Evolutionary conservation across 192 early-diverging fungal genomes (phyloP).

Genomic region (Coemansia reversa): DNA sequence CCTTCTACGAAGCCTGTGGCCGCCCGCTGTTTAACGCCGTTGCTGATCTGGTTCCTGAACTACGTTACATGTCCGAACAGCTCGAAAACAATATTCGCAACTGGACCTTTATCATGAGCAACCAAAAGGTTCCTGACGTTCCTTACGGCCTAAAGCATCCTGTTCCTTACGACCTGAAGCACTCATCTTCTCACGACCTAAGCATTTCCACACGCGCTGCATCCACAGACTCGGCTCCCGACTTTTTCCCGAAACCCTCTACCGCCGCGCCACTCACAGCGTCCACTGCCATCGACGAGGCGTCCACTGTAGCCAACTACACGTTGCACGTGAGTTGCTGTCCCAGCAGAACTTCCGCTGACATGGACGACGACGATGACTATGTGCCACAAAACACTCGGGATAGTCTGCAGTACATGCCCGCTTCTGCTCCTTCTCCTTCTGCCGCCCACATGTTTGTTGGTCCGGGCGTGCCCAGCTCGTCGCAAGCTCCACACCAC

Average conservation of each 20-base stretch:
- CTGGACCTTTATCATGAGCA: slow-evolving; percentile 50
- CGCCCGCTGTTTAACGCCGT: slow-evolving; percentile 54
- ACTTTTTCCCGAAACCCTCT: slow-evolving; percentile 43
- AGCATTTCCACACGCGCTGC: slow-evolving; percentile 47
- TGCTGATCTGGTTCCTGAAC: slow-evolving; percentile 49
- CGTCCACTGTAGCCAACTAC: slow-evolving; percentile 31
- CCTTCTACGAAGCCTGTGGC: slow-evolving; percentile 52
- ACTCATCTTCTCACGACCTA: slow-evolving; percentile 42
- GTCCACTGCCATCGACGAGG: slow-evolving; percentile 9
- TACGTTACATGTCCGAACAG: slow-evolving; percentile 48
- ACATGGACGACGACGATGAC: slow-evolving; percentile 6
- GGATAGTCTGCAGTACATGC: slow-evolving; percentile 6
- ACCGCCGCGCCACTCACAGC: slow-evolving; percentile 12
- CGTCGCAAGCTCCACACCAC: slow-evolving; percentile 31
- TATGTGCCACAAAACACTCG: neutral
- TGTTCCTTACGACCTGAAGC: slow-evolving; percentile 42
- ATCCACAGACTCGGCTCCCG: slow-evolving; percentile 52
- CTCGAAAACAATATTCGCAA: slow-evolving; percentile 53
- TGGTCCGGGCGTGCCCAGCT: slow-evolving; percentile 21
- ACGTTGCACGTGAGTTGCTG: slow-evolving; percentile 31
- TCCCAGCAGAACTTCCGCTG: neutral
- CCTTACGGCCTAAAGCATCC: slow-evolving; percentile 51
- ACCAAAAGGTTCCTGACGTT: slow-evolving; percentile 49
- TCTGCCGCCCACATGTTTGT: slow-evolving; percentile 23
- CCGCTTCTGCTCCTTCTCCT: slow-evolving; percentile 1